These are phyloP conservation scores for Irpex lacteus DNA, from an alignment of 1,284 basidiomycete genomes.

Conservation along the genomic window DNA sequence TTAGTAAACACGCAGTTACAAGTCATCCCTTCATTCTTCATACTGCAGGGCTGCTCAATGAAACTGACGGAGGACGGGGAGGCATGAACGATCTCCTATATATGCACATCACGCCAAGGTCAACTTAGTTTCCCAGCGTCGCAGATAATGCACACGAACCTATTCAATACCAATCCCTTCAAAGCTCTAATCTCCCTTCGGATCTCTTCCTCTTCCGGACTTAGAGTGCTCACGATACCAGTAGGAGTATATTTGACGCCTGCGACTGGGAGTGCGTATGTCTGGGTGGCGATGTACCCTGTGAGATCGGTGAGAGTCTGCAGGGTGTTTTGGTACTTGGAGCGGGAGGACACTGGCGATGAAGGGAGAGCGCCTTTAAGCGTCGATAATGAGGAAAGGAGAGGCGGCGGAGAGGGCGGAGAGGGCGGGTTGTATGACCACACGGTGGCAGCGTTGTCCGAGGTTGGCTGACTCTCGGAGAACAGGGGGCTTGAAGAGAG, in stretches of 20 bases:
- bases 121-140: not conserved
- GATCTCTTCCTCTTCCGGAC: conserved; percentile 58
- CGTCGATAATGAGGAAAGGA: conserved; percentile 43
- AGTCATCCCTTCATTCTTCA: not conserved
- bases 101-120: not conserved
- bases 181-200: conserved; percentile 62
- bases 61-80: conserved; percentile 12
- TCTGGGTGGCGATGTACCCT: conserved; percentile 62
- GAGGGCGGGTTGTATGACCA: conserved; percentile 54
- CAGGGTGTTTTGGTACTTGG: conserved; percentile 48
- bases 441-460: conserved; percentile 28
- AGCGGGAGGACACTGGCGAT: conserved; percentile 21
- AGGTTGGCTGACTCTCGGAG: conserved; percentile 16
- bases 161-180: conserved; percentile 65
- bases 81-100: conserved; percentile 50
- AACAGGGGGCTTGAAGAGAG: conserved; percentile 56
- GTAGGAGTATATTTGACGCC: conserved; percentile 30
- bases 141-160: conserved; percentile 34
- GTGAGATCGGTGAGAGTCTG: conserved; percentile 61
- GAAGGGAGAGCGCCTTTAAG: conserved; percentile 46
- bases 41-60: not conserved
- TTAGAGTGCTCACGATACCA: conserved; percentile 22
- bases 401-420: conserved; percentile 38
- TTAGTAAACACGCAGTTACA: not conserved
- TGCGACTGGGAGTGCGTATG: conserved; percentile 41